phyloP scores from a whole-genome alignment of 2,329 filamentous ascomycete species.

The Neurospora sp. region DNA sequence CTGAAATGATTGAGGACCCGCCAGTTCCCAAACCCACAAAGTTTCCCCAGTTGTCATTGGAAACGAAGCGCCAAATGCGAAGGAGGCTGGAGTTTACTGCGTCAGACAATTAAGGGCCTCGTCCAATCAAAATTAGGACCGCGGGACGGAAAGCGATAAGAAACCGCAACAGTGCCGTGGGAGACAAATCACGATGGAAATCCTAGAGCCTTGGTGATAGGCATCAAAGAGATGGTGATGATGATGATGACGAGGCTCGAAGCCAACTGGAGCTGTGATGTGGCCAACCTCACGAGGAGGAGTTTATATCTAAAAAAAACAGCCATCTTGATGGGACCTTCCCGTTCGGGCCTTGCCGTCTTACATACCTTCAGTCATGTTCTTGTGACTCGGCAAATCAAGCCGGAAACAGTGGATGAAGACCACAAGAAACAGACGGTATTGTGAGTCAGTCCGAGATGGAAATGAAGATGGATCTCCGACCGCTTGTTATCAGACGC shows the following conservation, averaged over 20 bases:
- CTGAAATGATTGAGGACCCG: not conserved
- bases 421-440: not conserved
- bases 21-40: not conserved
- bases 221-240: not conserved
- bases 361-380: not conserved
- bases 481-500: not conserved
- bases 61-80: not conserved
- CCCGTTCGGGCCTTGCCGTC: not conserved
- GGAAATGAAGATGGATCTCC: not conserved
- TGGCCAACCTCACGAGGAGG: not conserved
- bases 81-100: not conserved
- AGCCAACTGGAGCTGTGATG: not conserved
- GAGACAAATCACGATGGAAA: not conserved
- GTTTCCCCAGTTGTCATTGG: not conserved
- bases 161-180: not conserved
- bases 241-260: not conserved
- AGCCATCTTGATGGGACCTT: not conserved
- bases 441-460: not conserved
- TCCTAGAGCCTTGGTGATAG: not conserved
- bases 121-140: not conserved
- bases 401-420: not conserved
- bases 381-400: not conserved
- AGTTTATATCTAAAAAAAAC: not conserved
- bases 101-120: not conserved
- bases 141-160: not conserved